A percentile compares a stretch with the other conserved stretches of the same genome.
phyloP scores from a whole-genome alignment of 345 rosid genomes.

The Noccaea caerulescens region DNA sequence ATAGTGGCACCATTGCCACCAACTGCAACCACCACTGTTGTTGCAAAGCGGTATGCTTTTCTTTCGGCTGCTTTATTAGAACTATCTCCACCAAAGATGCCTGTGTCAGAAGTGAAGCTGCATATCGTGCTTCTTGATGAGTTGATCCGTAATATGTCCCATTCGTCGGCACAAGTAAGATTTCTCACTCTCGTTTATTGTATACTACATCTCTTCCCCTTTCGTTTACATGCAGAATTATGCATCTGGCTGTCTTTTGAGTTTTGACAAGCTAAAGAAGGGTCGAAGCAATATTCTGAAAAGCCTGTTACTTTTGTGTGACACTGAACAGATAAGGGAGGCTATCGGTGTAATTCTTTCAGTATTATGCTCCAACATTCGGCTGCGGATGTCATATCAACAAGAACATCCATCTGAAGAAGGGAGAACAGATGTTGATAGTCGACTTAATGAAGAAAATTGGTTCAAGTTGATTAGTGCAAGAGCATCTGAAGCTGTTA shows the following conservation, averaged over 20 bases:
- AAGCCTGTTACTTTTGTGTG: constrained; percentile 22
- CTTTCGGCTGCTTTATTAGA: constrained; percentile 92
- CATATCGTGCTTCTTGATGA: constrained; percentile 76
- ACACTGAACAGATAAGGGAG: constrained; percentile 80
- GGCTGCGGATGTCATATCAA: constrained; percentile 61
- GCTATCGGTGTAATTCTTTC: constrained; percentile 88
- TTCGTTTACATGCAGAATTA: constrained; percentile 7
- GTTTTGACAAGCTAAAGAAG: constrained; percentile 13
- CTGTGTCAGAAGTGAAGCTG: constrained; percentile 67
- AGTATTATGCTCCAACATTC: constrained; percentile 83
- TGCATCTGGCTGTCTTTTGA: constrained; percentile 30
- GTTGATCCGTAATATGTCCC: constrained; percentile 83
- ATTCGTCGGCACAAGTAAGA: constrained; percentile 97
- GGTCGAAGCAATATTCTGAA: constrained; percentile 20
- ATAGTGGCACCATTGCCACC: constrained; percentile 79
- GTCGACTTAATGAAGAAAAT: constrained; percentile 56
- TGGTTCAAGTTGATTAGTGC: constrained; percentile 68
- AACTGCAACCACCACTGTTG: constrained; percentile 77
- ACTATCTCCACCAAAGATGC: constrained; percentile 86
- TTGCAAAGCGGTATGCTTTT: constrained; percentile 95
- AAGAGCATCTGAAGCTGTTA: constrained; percentile 77
- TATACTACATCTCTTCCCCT: constrained; percentile 14
- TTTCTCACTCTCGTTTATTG: constrained; percentile 18
- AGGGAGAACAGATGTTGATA: constrained; percentile 46
- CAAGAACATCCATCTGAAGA: constrained; percentile 52